These are phyloP conservation scores for Ceratocystis albifundus DNA, from an alignment of 2,329 filamentous ascomycete species.

Conservation along the genomic window DNA sequence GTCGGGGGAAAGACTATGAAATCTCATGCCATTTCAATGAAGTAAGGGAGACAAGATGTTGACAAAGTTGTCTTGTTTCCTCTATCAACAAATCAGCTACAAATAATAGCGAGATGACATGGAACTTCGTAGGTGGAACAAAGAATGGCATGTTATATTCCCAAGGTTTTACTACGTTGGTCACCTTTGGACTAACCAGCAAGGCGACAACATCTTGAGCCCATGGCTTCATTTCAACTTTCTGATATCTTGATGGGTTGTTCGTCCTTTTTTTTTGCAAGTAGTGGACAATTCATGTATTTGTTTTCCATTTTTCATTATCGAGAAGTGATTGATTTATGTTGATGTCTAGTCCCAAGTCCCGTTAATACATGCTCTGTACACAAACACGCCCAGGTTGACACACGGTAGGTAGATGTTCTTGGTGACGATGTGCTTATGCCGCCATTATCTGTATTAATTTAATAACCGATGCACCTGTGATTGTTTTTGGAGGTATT, in stretches of 20 bases:
- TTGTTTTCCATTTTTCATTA: neutral
- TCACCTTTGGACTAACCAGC: no score
- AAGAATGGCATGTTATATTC: no score
- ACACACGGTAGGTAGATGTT: neutral
- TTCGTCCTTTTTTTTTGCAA: no score
- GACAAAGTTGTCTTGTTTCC: neutral
- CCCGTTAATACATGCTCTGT: conserved; percentile 6
- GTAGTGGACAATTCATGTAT: no score
- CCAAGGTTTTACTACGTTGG: no score
- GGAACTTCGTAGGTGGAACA: neutral
- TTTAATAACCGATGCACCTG: neutral
- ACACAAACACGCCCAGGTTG: neutral
- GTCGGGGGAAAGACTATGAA: no score
- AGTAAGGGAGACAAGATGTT: no score
- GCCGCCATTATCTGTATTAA: neutral
- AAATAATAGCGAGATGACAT: neutral
- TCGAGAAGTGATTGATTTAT: neutral
- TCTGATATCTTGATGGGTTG: no score
- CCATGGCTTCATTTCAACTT: no score
- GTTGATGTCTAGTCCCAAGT: neutral
- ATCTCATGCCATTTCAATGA: no score
- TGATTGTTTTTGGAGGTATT: neutral
- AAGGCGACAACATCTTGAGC: no score
- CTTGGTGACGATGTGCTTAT: neutral
- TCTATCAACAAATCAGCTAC: neutral